Conservation (phyloP, 805 yeast species). For the Torulaspora microellipsoides region DNA sequence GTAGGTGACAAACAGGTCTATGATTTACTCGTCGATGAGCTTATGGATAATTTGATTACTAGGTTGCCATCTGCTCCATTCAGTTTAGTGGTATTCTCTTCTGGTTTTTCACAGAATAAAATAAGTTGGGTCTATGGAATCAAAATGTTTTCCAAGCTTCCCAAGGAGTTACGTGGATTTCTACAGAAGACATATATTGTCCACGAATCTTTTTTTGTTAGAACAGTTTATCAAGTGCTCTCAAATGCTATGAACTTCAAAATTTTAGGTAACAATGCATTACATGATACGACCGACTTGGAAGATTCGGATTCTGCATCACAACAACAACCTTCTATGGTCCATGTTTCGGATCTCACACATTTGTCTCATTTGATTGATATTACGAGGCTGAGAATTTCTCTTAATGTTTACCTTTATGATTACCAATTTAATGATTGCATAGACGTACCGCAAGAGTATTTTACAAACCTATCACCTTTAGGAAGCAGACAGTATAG, state of each 20-base stretch:
- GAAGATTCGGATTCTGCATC: conserved; percentile 14
- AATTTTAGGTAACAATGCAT: conserved; percentile 30
- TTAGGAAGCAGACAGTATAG: conserved; percentile 36
- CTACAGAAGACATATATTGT: conserved; percentile 68
- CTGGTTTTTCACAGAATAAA: conserved; percentile 59
- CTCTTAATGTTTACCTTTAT: conserved; percentile 67
- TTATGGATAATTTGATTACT: conserved; percentile 52
- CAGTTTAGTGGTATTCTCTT: conserved; percentile 70
- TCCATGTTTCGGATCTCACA: conserved; percentile 47
- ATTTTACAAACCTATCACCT: conserved; percentile 26
- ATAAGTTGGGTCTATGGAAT: conserved; percentile 68
- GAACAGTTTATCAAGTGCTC: conserved; percentile 68
- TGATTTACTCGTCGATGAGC: conserved; percentile 42
- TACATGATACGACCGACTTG: conserved; percentile 14
- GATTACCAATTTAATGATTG: conserved; percentile 51
- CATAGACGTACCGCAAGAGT: conserved; percentile 45
- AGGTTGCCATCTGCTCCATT: conserved; percentile 60
- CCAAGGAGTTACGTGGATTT: conserved; percentile 49
- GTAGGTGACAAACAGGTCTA: conserved; percentile 37
- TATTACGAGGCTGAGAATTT: conserved; percentile 69
- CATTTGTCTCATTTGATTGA: conserved; percentile 60
- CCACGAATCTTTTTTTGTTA: conserved; percentile 86
- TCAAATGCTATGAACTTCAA: conserved; percentile 56
- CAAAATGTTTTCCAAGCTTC: conserved; percentile 52
- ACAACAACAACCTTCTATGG: conserved; percentile 13